Evolutionary conservation across 2,329 filamentous ascomycete genomes (phyloP).

Genomic region (Diaporthe vexans): DNA sequence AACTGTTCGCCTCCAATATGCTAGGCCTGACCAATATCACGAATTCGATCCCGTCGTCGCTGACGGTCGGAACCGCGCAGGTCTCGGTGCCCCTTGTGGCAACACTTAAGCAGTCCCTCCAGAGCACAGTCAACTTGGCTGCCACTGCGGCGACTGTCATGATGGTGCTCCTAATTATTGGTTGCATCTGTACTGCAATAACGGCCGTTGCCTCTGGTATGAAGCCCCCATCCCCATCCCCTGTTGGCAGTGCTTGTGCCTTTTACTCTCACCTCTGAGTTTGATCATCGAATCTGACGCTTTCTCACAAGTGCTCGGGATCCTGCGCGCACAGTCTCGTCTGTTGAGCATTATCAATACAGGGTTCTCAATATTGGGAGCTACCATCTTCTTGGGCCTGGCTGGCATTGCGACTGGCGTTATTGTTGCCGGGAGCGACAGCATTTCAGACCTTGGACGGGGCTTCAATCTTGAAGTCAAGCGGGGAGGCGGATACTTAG

Average conservation of each 20-base stretch:
- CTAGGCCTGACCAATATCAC: constrained; percentile 45
- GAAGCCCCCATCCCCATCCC: background rate
- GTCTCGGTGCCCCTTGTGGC: constrained; percentile 45
- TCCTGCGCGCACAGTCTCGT: constrained; percentile 39
- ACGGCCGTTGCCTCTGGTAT: constrained; percentile 41
- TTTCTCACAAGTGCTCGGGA: constrained; percentile 32
- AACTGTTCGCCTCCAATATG: background rate
- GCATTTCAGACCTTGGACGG: constrained; percentile 32
- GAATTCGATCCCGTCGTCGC: constrained; percentile 44
- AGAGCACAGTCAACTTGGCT: constrained; percentile 41
- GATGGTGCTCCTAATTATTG: constrained; percentile 44
- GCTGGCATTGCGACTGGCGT: constrained; percentile 42
- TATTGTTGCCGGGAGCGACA: constrained; percentile 36
- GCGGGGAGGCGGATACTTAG: constrained; percentile 41
- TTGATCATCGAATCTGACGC: background rate
- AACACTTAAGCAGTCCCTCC: constrained; percentile 40
- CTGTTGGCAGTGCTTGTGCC: no score
- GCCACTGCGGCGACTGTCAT: constrained; percentile 42
- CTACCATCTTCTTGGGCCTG: constrained; percentile 37
- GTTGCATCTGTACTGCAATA: constrained; percentile 39
- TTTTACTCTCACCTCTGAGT: background rate
- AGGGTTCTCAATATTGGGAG: constrained; percentile 37
- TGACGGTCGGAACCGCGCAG: constrained; percentile 44
- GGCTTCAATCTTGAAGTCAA: constrained; percentile 42
- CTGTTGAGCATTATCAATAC: constrained; percentile 40